Conservation (phyloP, 2,329 filamentous ascomycete species). For the Massarina eburnea region DNA sequence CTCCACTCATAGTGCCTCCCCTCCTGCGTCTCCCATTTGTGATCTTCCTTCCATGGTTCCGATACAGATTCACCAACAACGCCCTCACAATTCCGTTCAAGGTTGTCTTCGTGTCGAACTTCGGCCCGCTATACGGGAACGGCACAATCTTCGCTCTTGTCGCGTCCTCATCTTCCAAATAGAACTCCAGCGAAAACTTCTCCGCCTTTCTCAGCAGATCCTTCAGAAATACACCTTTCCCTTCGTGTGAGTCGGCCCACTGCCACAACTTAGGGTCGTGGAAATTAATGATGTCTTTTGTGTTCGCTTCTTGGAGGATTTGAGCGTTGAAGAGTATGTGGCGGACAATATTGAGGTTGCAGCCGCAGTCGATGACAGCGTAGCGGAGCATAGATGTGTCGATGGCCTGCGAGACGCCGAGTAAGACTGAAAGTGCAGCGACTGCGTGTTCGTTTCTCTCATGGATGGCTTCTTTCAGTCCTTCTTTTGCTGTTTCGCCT, state of each 20-base stretch:
- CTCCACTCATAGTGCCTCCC: background rate
- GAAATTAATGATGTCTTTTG: conserved; percentile 30
- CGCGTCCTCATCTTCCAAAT: conserved; percentile 33
- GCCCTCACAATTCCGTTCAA: conserved; percentile 29
- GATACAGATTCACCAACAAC: conserved; percentile 33
- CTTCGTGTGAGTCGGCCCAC: conserved; percentile 34
- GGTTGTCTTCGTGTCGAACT: conserved; percentile 31
- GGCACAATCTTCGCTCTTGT: conserved; percentile 26
- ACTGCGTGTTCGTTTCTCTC: conserved; percentile 33
- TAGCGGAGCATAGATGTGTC: conserved; percentile 30
- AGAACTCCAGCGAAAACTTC: conserved; percentile 37
- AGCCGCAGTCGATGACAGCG: conserved; percentile 33
- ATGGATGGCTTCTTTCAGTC: conserved; percentile 30
- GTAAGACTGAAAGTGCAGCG: conserved; percentile 34
- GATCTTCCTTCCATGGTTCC: conserved; percentile 37
- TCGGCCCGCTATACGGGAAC: conserved; percentile 37
- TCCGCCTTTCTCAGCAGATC: conserved; percentile 34
- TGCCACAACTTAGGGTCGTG: conserved; percentile 37
- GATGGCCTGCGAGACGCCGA: conserved; percentile 32
- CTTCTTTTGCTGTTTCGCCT: conserved; percentile 36
- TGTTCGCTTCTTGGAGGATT: conserved; percentile 21
- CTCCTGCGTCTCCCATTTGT: conserved; percentile 20
- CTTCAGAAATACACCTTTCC: conserved; percentile 30
- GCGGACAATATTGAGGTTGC: conserved; percentile 29
- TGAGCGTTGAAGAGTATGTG: conserved; percentile 41